A percentile compares a stretch with the other conserved stretches of the same genome.
Conservation (phyloP, 2,329 filamentous ascomycete genomes). For the Orbilia quercus region DNA sequence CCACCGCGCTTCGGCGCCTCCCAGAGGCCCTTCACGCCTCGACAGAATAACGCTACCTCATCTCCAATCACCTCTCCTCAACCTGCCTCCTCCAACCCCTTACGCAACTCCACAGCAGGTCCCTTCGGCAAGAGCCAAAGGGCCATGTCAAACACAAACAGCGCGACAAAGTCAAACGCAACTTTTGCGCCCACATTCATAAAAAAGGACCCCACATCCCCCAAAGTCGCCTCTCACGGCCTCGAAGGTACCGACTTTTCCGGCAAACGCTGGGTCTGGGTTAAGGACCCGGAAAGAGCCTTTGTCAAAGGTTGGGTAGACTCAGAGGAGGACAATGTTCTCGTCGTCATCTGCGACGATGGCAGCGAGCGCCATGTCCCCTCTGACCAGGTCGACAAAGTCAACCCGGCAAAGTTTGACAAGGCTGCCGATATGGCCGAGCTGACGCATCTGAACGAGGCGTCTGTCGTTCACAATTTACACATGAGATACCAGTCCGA, state of each 20-base stretch:
- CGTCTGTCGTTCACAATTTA: slow-evolving; percentile 96
- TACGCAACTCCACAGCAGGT: slow-evolving; percentile 57
- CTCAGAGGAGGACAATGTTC: slow-evolving; percentile 77
- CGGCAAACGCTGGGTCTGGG: slow-evolving; percentile 97
- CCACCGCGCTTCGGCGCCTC: slow-evolving; percentile 55
- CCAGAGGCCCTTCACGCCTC: slow-evolving; percentile 52
- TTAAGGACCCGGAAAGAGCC: slow-evolving; percentile 84
- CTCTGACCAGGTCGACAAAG: slow-evolving; percentile 90
- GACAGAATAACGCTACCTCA: slow-evolving; percentile 35
- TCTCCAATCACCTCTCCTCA: slow-evolving; percentile 43
- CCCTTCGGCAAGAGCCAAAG: slow-evolving; percentile 61
- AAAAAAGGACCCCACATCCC: slow-evolving; percentile 67
- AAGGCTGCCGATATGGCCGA: slow-evolving; percentile 99
- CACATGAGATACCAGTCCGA: slow-evolving; percentile 95
- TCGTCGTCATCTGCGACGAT: slow-evolving; percentile 92
- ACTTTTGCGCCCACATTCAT: slow-evolving; percentile 98
- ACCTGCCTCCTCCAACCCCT: slow-evolving; percentile 58
- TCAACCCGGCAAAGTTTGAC: slow-evolving; percentile 99
- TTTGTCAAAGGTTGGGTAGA: slow-evolving; percentile 94
- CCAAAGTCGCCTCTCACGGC: slow-evolving; percentile 61
- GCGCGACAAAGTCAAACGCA: slow-evolving; percentile 72
- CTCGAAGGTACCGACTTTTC: slow-evolving; percentile 99
- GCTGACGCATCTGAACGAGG: slow-evolving; percentile 95
- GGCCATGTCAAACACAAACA: slow-evolving; percentile 63
- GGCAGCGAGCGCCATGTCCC: slow-evolving; percentile 91